Percentiles rank a stretch among this genome's conserved stretches.
These are phyloP conservation scores for Magnusiomyces magnusii DNA, from an alignment of 1,139 yeast genomes.

Conservation along the genomic window DNA sequence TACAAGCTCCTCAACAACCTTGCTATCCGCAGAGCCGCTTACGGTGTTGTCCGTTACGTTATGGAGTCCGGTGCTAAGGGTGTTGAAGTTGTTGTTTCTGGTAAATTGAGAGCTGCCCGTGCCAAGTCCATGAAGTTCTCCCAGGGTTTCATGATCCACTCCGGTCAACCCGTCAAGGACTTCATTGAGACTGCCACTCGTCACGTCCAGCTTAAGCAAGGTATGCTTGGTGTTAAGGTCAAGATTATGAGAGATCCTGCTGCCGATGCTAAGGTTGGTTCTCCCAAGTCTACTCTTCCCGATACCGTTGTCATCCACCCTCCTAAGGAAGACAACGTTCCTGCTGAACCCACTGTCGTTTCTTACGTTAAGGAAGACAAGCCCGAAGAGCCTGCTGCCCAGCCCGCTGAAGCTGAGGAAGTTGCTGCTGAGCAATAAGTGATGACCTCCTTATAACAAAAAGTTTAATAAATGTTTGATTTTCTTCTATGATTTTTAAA, in stretches of 20 bases:
- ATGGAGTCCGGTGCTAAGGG: slow-evolving; percentile 99
- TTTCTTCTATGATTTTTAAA: not conserved
- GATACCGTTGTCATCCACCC: slow-evolving; percentile 92
- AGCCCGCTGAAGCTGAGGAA: slow-evolving; percentile 8
- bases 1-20: slow-evolving; percentile 98
- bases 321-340: slow-evolving; percentile 94
- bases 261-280: slow-evolving; percentile 70
- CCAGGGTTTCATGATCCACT: slow-evolving; percentile 99
- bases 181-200: slow-evolving; percentile 99
- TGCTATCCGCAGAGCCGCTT: slow-evolving; percentile 99
- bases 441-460: slow-evolving; percentile 5
- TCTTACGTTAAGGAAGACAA: slow-evolving; percentile 29
- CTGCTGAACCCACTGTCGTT: slow-evolving; percentile 74
- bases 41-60: slow-evolving; percentile 99
- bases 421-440: slow-evolving; percentile 14
- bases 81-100: slow-evolving; percentile 99
- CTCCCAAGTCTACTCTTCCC: slow-evolving; percentile 77
- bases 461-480: slow-evolving; percentile 4
- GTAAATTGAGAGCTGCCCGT: slow-evolving; percentile 99
- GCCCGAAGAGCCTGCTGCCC: slow-evolving; percentile 20
- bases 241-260: slow-evolving; percentile 99
- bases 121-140: slow-evolving; percentile 99
- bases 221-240: slow-evolving; percentile 99
- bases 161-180: slow-evolving; percentile 99
- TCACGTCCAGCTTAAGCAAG: slow-evolving; percentile 99